phyloP scores from a whole-genome alignment of 306 rosid species.

The Inga laurina region DNA sequence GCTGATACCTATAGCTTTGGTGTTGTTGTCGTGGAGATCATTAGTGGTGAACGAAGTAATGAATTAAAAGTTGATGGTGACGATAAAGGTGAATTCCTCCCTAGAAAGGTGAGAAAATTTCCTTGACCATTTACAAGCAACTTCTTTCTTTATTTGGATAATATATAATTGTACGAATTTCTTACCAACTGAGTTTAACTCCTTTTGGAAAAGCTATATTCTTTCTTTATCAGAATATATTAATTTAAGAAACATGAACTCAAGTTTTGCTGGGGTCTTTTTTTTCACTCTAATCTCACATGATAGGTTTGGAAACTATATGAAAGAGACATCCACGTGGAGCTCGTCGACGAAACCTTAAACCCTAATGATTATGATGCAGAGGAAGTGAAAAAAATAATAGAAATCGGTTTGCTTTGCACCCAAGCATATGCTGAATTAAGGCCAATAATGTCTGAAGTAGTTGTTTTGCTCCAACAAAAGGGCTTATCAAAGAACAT shows the following conservation, averaged over 20 bases:
- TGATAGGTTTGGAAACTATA: not conserved
- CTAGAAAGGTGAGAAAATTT: constrained; percentile 52
- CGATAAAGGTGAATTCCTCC: constrained; percentile 54
- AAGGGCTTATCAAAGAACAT: not conserved
- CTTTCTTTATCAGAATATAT: too few relatives aligned
- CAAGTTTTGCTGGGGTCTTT: not conserved
- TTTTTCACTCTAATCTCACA: not conserved
- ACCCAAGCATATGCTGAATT: not conserved
- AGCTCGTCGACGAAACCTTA: not conserved
- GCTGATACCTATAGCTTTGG: constrained; percentile 71
- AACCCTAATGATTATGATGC: not conserved
- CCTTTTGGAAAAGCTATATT: not conserved
- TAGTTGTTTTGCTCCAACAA: not conserved
- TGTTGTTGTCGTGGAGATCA: constrained; percentile 61
- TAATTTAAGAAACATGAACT: not conserved
- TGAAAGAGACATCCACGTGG: not conserved
- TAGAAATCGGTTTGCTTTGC: not conserved
- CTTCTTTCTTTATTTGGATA: not conserved
- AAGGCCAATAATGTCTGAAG: not conserved
- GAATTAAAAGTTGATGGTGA: constrained; percentile 37
- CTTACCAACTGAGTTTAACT: not conserved
- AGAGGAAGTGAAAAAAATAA: not conserved
- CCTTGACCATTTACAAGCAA: not conserved
- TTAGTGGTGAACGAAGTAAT: constrained; percentile 56
- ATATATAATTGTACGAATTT: not conserved